Percentiles rank a stretch among this genome's conserved stretches.
Evolutionary conservation across 441 rosid species (phyloP).

Genomic region (Dalechampia spathulata): DNA sequence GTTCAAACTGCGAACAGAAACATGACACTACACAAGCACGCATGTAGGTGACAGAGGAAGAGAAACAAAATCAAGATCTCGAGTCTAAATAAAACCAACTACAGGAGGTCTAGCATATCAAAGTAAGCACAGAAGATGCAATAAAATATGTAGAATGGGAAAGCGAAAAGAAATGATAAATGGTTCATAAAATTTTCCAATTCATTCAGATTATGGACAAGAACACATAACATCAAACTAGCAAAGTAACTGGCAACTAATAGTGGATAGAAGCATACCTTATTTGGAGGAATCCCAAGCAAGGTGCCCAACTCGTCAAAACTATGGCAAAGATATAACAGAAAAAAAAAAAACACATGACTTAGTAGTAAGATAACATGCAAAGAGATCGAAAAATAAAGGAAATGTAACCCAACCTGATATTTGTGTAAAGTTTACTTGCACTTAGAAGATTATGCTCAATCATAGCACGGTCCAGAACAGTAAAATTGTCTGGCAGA

Average conservation of each 20-base stretch:
- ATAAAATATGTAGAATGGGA: not conserved
- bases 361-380: not conserved
- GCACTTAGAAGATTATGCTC: slow-evolving; percentile 98
- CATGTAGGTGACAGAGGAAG: not conserved
- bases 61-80: not conserved
- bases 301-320: slow-evolving; percentile 97
- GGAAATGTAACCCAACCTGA: slow-evolving; percentile 42
- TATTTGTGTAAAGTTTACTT: slow-evolving; percentile 94
- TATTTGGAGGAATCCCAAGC: slow-evolving; percentile 86
- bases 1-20: not conserved
- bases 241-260: not conserved
- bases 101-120: not conserved
- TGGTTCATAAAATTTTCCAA: not conserved
- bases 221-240: not conserved
- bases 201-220: not conserved
- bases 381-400: slow-evolving; percentile 4
- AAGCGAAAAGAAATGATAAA: not conserved
- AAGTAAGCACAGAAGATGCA: not conserved
- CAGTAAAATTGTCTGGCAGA: slow-evolving; percentile 92
- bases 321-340: slow-evolving; percentile 28
- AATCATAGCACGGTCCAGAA: slow-evolving; percentile 96
- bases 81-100: not conserved
- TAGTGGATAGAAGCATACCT: slow-evolving; percentile 36
- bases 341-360: not conserved
- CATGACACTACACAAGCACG: not conserved